Percentiles rank a stretch among this genome's conserved stretches.
Evolutionary conservation across 441 rosid species (phyloP).

Genomic region (Jatropha podagrica): DNA sequence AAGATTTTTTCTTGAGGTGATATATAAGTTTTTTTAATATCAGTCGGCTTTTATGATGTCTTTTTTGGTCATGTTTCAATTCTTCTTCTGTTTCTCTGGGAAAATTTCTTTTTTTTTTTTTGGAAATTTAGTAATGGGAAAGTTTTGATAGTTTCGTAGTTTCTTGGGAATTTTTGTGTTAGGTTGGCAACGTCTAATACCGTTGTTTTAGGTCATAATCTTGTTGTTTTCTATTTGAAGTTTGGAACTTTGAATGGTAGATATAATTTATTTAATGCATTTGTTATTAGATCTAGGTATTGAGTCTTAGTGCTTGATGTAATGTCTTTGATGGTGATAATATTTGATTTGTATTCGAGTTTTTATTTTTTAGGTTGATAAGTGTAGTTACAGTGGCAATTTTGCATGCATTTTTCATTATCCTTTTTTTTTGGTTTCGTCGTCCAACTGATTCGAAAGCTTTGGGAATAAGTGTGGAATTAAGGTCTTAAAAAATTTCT

Average conservation of each 20-base stretch:
- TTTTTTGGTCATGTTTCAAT: not conserved
- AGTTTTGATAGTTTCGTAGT: not conserved
- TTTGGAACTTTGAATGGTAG: conserved; percentile 1
- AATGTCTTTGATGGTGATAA: not conserved
- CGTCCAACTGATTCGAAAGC: not conserved
- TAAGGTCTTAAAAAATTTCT: not conserved
- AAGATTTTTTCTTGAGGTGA: conserved; percentile 9
- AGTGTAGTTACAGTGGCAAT: conserved; percentile 5
- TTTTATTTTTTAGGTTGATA: conserved; percentile 7
- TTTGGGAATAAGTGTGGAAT: not conserved
- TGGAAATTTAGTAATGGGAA: not conserved
- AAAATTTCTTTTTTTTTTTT: not conserved
- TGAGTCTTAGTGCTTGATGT: conserved; percentile 5
- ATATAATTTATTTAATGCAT: not conserved
- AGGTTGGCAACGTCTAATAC: conserved; percentile 8
- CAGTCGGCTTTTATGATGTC: not conserved
- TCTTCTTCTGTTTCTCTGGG: too few relatives aligned
- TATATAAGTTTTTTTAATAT: not conserved
- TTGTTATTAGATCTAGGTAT: conserved; percentile 13
- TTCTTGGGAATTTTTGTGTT: not conserved
- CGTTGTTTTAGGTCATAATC: not conserved
- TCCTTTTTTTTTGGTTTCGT: not conserved
- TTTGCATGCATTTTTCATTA: not conserved
- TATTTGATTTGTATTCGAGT: conserved; percentile 6
- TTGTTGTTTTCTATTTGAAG: conserved; percentile 9